Percentiles rank a stretch among this genome's conserved stretches.
Evolutionary conservation across 106 monocot genomes (phyloP).

Genomic region (Vanilla planifolia): DNA sequence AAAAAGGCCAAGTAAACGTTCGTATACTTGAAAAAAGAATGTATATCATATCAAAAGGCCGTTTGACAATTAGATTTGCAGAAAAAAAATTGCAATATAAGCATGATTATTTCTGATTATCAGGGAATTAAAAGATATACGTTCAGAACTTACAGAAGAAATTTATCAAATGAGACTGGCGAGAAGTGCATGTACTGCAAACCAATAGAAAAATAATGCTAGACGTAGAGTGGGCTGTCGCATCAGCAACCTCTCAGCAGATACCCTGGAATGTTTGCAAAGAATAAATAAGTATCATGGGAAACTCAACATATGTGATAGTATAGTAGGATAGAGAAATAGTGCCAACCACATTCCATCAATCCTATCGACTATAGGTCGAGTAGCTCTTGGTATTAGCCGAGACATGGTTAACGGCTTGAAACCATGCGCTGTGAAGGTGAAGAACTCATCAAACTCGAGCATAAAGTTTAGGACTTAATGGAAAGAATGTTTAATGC

Average conservation of each 20-base stretch:
- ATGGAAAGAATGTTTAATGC: neutral
- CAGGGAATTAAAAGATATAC: neutral
- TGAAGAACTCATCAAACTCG: constrained; percentile 4
- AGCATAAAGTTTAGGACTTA: neutral
- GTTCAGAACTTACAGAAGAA: constrained; percentile 22
- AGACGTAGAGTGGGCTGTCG: constrained; percentile 80
- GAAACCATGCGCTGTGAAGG: constrained; percentile 87
- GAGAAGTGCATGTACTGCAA: constrained; percentile 77
- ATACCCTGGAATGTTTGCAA: constrained; percentile 61
- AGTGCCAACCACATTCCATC: constrained; percentile 82
- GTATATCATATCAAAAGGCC: too few relatives aligned
- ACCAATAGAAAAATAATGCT: constrained; percentile 80
- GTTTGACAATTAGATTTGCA: too few relatives aligned
- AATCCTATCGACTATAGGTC: constrained; percentile 80
- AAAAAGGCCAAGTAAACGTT: too few relatives aligned
- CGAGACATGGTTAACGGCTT: constrained; percentile 86
- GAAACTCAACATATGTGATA: neutral
- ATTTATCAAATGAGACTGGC: constrained; percentile 66
- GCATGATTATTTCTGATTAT: too few relatives aligned
- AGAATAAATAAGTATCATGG: constrained; percentile 5
- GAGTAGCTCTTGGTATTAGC: constrained; percentile 71
- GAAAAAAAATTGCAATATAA: too few relatives aligned
- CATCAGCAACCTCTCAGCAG: constrained; percentile 89
- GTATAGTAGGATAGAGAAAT: neutral
- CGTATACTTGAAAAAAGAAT: too few relatives aligned